Base-by-base conservation (phyloP, 2,329 filamentous ascomycete genomes). In the Claviceps sorghi region DNA sequence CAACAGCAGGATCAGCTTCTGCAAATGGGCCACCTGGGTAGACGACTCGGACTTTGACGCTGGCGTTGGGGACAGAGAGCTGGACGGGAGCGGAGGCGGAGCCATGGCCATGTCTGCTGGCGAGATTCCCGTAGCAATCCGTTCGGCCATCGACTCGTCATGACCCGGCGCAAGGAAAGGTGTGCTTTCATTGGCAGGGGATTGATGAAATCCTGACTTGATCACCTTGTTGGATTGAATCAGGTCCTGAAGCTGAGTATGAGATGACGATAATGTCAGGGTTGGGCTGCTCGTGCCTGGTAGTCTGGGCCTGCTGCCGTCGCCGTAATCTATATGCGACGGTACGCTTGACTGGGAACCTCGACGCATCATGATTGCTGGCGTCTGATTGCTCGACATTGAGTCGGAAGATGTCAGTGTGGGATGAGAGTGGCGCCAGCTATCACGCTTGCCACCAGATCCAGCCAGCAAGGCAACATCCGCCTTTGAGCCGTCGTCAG, bases 1-100 rank as follows among this genome's bases (percentile, higher is more conserved):
- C 11, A 93, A 67, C 2, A 90, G 69, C 51, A 88, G 77, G n/a
- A 88, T 78, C 59, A 89, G 83, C 43, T 84, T 78, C 58, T 88
- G 82, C 3, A 93, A 69, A 57, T 80, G 78, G 1, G 76, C 69
- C 30, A 75, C 60, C 53, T 75, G 69, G 17, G 68, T 62, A 54
- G 66, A 60, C 48, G 60, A 51, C 50, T 71, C 65, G 48, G 63
- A 62, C 11, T 62, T 59, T 4, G 67, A 62, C 10, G 63, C 59
- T 3, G 66, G 61, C 3, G 63, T 59, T 3, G 66, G 61, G 3
- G 61, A 57, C 2, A 63, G 63, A 2, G 62, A 59, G 50, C 57
- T 64, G 30, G 59, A 57, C 53, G 49, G 59, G 34, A 50, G 62
- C 22, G 60, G 62, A 29, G 65, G 60, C 9, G 65, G 36, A 38